phyloP scores from a whole-genome alignment of 345 rosid species.

The Heritiera fomes region DNA sequence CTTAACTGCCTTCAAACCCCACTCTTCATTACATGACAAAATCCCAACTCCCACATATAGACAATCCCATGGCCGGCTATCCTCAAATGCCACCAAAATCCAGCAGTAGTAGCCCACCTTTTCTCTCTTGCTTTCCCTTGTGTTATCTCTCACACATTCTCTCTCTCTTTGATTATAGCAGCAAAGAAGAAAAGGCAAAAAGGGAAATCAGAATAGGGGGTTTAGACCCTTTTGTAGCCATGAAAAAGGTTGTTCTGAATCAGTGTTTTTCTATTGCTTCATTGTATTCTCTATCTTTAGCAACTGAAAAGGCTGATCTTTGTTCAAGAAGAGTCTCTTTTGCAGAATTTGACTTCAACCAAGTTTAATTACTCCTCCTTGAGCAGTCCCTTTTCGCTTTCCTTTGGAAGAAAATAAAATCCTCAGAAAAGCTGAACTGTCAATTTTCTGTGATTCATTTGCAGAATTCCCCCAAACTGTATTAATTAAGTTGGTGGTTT shows the following conservation, averaged over 20 bases:
- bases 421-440: conserved; percentile 52
- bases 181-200: neutral
- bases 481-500: conserved; percentile 11
- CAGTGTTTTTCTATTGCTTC: conserved; percentile 14
- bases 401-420: conserved; percentile 28
- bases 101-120: conserved; percentile 23
- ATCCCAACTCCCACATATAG: conserved; percentile 46
- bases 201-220: neutral
- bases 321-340: conserved; percentile 27
- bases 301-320: conserved; percentile 33
- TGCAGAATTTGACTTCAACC: conserved; percentile 37
- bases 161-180: conserved; percentile 20
- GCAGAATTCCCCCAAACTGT: conserved; percentile 38
- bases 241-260: conserved; percentile 27
- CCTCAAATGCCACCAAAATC: conserved; percentile 64
- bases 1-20: conserved; percentile 32
- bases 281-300: conserved; percentile 13
- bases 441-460: conserved; percentile 42
- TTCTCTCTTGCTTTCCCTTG: conserved; percentile 23
- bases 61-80: conserved; percentile 67
- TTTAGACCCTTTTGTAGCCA: conserved; percentile 39
- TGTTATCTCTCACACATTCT: conserved; percentile 19
- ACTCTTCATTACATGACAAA: conserved; percentile 41
- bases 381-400: conserved; percentile 48
- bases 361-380: conserved; percentile 18